Evolutionary conservation across 139 green algal genomes (phyloP), one percentile per base, ranked within the genome.

Genomic region (Chlorella sp.): DNA sequence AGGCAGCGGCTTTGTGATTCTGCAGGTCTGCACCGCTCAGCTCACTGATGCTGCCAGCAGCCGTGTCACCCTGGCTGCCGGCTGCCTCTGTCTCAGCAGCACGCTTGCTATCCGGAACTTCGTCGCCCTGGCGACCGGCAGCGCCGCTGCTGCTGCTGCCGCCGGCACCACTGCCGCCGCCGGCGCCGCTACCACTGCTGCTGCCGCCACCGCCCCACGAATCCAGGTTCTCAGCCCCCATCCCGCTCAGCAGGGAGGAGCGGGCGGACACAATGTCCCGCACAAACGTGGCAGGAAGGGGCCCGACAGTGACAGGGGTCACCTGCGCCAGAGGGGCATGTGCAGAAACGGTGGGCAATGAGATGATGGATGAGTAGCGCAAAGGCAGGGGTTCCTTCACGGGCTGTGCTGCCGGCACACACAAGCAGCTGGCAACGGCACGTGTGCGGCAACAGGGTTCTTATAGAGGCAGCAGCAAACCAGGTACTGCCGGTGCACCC

Each of bases 241-340:
- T 16, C 5, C 24, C 36, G 48, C 83, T 36, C 88, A 91, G 86
- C 32, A 91, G 26, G 2, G 57, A 37, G 28, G 78, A 60, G 26
- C 88, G 82, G 0, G 88, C 37, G 3, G 57, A n/a, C 34, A 88
- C 71, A 57, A 91, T 53, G 88, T 89, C 82, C 5, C 83, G 82
- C 48, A 88, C 88, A 88, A 91, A 88, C 73, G 60, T 26, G 48
- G 79, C 48, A 21, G 88, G 88, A 36, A 91, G 83, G 4, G 88
- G 88, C 22, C 88, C 88, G 9, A 91, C 79, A 30, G 79, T 91
- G 48, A 91, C 40, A 36, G 88, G 83, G 34, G 88, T 88, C 42
- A 89, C 53, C 86, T 89, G 86, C 75, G 21, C n/a, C 28, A 32
- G 21, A 22, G 22, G 53, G 0, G 34, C 12, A 60, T 4, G 15